Conservation (phyloP, 2,329 filamentous ascomycete species). For the Talaromyces rugulosus region DNA sequence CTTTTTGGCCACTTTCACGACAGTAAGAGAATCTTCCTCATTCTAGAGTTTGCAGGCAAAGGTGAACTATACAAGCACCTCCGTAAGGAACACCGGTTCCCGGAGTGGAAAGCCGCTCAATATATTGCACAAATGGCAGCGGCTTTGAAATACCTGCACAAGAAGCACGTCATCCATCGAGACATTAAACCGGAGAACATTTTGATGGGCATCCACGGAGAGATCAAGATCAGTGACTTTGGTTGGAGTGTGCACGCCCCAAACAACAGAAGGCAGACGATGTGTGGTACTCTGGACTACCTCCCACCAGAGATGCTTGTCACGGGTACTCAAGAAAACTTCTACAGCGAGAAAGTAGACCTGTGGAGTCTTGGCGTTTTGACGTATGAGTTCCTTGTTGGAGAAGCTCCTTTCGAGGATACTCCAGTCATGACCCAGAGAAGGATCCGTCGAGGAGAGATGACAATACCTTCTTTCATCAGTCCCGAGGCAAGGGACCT, state of each 20-base stretch:
- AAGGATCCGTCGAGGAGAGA: constrained; percentile 82
- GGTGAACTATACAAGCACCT: constrained; percentile 87
- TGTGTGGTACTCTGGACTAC: constrained; percentile 97
- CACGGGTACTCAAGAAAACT: constrained; percentile 74
- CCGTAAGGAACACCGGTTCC: constrained; percentile 71
- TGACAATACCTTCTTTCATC: constrained; percentile 87
- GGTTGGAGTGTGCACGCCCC: constrained; percentile 98
- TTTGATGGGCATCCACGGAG: constrained; percentile 88
- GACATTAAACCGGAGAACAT: constrained; percentile 99
- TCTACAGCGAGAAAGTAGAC: constrained; percentile 92
- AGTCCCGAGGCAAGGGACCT: constrained; percentile 86
- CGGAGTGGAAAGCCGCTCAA: constrained; percentile 80
- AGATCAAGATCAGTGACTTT: constrained; percentile 98
- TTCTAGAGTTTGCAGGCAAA: constrained; percentile 80
- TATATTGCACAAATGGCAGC: constrained; percentile 90
- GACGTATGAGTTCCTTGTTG: constrained; percentile 93
- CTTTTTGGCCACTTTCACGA: constrained; percentile 88
- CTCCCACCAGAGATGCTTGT: constrained; percentile 97
- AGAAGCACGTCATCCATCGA: constrained; percentile 94
- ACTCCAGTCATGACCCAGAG: constrained; percentile 90
- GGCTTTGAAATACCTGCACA: constrained; percentile 83
- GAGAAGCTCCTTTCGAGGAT: constrained; percentile 95
- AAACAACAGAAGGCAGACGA: constrained; percentile 86
- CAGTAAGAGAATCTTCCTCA: constrained; percentile 80
- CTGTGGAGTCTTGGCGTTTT: constrained; percentile 93